Percentiles rank a stretch among this genome's conserved stretches.
phyloP scores from a whole-genome alignment of 2,329 filamentous ascomycete species.

The Cercospora zeina region DNA sequence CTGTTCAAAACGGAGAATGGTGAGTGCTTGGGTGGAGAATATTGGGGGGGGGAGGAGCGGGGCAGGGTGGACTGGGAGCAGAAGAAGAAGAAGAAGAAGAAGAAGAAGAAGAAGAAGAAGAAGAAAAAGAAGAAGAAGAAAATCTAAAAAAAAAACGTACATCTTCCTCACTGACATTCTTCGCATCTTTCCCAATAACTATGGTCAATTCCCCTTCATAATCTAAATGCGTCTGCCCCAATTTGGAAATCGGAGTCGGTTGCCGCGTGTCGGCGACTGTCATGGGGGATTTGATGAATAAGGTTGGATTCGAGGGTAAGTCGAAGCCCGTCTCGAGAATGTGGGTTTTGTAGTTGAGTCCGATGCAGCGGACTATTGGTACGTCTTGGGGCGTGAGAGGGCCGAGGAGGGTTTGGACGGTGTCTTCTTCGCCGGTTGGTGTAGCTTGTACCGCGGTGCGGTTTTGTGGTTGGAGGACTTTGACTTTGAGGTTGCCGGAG shows the following conservation, averaged over 20 bases:
- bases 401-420: slow-evolving; percentile 56
- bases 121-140: too few relatives aligned
- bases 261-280: slow-evolving; percentile 65
- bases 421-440: slow-evolving; percentile 57
- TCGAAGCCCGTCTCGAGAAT: slow-evolving; percentile 59
- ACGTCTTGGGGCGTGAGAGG: slow-evolving; percentile 55
- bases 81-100: too few relatives aligned
- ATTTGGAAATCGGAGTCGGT: slow-evolving; percentile 63
- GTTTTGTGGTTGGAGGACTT: slow-evolving; percentile 52
- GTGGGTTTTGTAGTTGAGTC: slow-evolving; percentile 62
- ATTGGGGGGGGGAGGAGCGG: neutral
- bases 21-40: neutral
- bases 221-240: slow-evolving; percentile 69
- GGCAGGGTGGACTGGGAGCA: too few relatives aligned
- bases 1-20: neutral
- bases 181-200: slow-evolving; percentile 67
- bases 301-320: slow-evolving; percentile 67
- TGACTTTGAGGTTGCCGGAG: slow-evolving; percentile 53
- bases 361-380: slow-evolving; percentile 59
- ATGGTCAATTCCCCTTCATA: slow-evolving; percentile 79
- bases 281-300: slow-evolving; percentile 73
- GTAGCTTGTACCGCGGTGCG: slow-evolving; percentile 47
- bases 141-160: neutral
- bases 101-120: too few relatives aligned
- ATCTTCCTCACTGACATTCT: slow-evolving; percentile 62